Percentiles rank a stretch among this genome's conserved stretches.
Evolutionary conservation across 352 stramenopile species (phyloP).

Genomic region (Phytopythium montanum): DNA sequence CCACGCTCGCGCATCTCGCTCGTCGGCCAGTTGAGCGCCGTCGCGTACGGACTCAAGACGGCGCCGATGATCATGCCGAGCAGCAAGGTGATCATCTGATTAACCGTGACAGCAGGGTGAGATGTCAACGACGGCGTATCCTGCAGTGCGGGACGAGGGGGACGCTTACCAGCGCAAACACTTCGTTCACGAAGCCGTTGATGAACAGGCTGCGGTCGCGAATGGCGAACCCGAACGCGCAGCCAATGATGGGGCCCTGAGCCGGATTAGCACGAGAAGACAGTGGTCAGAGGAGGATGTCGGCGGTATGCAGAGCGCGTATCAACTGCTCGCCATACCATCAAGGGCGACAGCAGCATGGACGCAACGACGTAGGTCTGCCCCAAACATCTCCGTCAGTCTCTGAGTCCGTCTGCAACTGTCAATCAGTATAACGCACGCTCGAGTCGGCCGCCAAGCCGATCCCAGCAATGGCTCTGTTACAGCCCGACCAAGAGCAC

Average conservation of each 20-base stretch:
- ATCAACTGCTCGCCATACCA: constrained; percentile 37
- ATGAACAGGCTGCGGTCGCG: constrained; percentile 80
- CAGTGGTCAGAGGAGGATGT: neutral
- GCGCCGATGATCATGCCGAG: constrained; percentile 81
- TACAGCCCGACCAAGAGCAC: neutral
- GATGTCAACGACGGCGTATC: neutral
- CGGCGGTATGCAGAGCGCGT: neutral
- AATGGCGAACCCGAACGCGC: constrained; percentile 77
- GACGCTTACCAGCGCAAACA: constrained; percentile 59
- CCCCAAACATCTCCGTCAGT: neutral
- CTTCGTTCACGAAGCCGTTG: constrained; percentile 78
- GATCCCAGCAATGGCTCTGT: constrained; percentile 75
- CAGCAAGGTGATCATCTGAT: constrained; percentile 69
- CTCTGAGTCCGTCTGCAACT: neutral
- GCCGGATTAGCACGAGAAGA: neutral
- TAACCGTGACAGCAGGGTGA: neutral
- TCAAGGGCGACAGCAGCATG: constrained; percentile 85
- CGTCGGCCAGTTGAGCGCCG: constrained; percentile 76
- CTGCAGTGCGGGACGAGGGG: too few species aligned
- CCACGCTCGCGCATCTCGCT: constrained; percentile 77
- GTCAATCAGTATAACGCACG: constrained; percentile 18
- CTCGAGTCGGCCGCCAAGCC: constrained; percentile 70
- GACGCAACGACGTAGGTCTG: constrained; percentile 85
- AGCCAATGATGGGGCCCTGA: constrained; percentile 79
- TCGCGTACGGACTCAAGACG: constrained; percentile 73